Evolutionary conservation across 75 land plant species (phyloP).

Genomic region (Pinus tabuliformis): DNA sequence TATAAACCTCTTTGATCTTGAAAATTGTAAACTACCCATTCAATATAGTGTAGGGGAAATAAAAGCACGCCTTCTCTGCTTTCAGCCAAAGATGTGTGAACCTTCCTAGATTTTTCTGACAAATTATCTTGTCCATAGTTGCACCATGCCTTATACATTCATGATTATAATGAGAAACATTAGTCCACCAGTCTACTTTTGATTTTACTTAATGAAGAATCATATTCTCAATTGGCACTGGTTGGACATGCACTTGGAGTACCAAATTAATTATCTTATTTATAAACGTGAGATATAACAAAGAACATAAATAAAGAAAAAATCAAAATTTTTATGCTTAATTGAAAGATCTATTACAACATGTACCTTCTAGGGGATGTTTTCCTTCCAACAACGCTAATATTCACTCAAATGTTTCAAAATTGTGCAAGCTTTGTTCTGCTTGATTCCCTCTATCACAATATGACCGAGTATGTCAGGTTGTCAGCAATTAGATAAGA

Average conservation of each 20-base stretch:
- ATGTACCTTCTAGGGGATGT: conserved; percentile 96
- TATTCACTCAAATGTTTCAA: conserved; percentile 98
- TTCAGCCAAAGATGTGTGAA: conserved; percentile 95
- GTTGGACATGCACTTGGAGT: conserved; percentile 87
- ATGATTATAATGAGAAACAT: conserved; percentile 98
- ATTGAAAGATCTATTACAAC: neutral
- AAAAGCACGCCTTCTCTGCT: conserved; percentile 76
- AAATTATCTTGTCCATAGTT: conserved; percentile 97
- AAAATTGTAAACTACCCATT: neutral
- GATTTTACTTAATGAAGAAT: conserved; percentile 98
- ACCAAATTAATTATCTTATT: neutral
- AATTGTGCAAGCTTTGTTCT: conserved; percentile 94
- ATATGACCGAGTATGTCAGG: neutral
- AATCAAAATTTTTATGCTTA: neutral
- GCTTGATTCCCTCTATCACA: conserved; percentile 93
- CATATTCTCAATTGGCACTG: conserved; percentile 99
- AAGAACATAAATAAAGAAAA: conserved; percentile 7
- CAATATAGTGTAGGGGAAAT: neutral
- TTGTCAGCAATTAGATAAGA: neutral
- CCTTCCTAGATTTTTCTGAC: conserved; percentile 94
- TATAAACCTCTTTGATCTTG: too few relatives aligned
- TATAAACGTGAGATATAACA: neutral
- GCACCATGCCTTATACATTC: conserved; percentile 98
- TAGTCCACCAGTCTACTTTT: conserved; percentile 99
- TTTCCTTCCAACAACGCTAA: conserved; percentile 99